These are phyloP conservation scores for Aspergillus coremiiformis DNA, from an alignment of 495 filamentous ascomycete genomes.

Conservation along the genomic window DNA sequence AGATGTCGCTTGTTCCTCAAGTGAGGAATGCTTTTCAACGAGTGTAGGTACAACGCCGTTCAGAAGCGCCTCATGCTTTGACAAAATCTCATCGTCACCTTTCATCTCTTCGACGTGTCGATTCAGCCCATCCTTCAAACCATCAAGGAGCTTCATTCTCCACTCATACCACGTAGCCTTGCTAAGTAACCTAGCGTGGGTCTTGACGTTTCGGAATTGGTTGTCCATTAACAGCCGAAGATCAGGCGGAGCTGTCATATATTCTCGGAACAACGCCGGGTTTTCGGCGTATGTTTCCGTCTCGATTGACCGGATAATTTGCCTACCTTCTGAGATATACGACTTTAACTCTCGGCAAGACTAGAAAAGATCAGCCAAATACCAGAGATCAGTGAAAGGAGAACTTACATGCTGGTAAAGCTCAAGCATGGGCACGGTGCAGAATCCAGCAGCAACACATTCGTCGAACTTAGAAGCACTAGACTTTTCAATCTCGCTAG, in stretches of 20 bases:
- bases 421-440: slow-evolving; percentile 86
- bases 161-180: slow-evolving; percentile 97
- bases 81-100: slow-evolving; percentile 60
- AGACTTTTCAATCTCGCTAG: slow-evolving; percentile 30
- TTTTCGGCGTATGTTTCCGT: slow-evolving; percentile 78
- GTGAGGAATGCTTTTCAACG: slow-evolving; percentile 46
- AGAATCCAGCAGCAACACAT: slow-evolving; percentile 81
- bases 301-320: slow-evolving; percentile 83
- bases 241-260: slow-evolving; percentile 78
- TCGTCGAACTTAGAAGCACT: slow-evolving; percentile 53
- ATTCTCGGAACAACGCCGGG: slow-evolving; percentile 85
- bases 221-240: slow-evolving; percentile 83
- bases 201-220: slow-evolving; percentile 95
- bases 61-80: slow-evolving; percentile 59
- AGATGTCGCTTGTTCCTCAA: slow-evolving; percentile 54
- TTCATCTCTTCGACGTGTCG: slow-evolving; percentile 70
- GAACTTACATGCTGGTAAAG: slow-evolving; percentile 81
- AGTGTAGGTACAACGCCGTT: slow-evolving; percentile 58
- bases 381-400: background rate
- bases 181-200: slow-evolving; percentile 77
- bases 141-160: slow-evolving; percentile 85
- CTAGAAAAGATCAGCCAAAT: slow-evolving; percentile 39
- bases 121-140: slow-evolving; percentile 69
- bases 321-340: slow-evolving; percentile 85
- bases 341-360: slow-evolving; percentile 91